Base-by-base conservation (phyloP, 2,329 filamentous ascomycete species). In the Anthostomella pinea region DNA sequence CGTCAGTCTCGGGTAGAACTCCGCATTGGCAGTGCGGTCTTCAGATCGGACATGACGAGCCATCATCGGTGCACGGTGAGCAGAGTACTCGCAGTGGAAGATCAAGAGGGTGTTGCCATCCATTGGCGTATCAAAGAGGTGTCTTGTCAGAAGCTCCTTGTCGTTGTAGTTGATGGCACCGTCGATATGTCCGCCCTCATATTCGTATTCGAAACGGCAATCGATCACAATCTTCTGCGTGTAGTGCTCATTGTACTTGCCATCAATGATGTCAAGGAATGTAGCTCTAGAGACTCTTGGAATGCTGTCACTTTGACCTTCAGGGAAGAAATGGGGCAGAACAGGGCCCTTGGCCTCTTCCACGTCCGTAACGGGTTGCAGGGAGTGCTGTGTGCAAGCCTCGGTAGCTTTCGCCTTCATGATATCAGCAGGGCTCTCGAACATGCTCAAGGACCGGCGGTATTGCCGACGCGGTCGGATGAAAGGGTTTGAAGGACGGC, bases 151-250 rank as follows among this genome's bases (percentile, higher is more conserved):
- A 43, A 85, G 69, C 56, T 98, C 91, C 66, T 96, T 96, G 69
- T 96, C 88, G 66, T 95, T 97, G 71, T 89, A 93, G 70, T 98
- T 98, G 66, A 95, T 73, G 27, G 93, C 93, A 13, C 86, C 86
- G 51, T 89, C 79, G 58, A 98, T 96, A 62, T 98, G 93, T 21
- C 93, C 93, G 38, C 93, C 93, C 11, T 95, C 85, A 60, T 94
- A 98, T 67, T 98, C 93, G 63, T 98, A 98, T 72, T 98, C 93
- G 60, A 98, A 98, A 14, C 93, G 86, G 63, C 93, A 98, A 64
- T 98, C 93, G 55, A 98, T 84, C 56, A 98, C 75, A 64, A 95
- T 78, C 60, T 87, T 83, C 59, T 90, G 79, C 42, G 89, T 81
- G 61, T 86, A 97, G 16, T 78, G 64, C 17, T 82, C 73, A 54